These are phyloP conservation scores for Kazachstania sp. DNA, from an alignment of 1,139 yeast species.

Conservation along the genomic window DNA sequence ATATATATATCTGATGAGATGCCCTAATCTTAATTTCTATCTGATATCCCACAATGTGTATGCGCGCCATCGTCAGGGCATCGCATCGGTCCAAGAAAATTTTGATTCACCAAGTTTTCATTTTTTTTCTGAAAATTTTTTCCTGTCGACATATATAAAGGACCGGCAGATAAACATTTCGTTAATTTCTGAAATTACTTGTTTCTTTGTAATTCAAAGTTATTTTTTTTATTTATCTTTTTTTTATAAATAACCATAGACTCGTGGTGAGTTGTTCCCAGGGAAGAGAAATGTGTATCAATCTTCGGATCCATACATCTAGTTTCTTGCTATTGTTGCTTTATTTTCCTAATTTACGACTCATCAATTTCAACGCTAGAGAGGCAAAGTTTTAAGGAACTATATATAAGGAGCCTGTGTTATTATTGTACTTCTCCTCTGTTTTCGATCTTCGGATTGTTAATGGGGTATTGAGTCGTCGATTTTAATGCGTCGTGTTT, in stretches of 20 bases:
- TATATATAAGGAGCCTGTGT: slow-evolving; percentile 6
- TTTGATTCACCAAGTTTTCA: no score
- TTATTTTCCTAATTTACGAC: slow-evolving; percentile 29
- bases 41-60: no score
- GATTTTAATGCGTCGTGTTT: slow-evolving; percentile 7
- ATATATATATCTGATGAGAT: no score
- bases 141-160: background rate
- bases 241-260: slow-evolving; percentile 31
- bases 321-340: slow-evolving; percentile 30
- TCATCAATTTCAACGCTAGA: slow-evolving; percentile 63
- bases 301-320: slow-evolving; percentile 18
- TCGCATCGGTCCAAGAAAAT: no score
- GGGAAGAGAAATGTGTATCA: slow-evolving; percentile 23
- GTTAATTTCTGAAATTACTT: background rate
- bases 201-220: background rate
- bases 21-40: no score
- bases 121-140: no score
- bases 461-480: slow-evolving; percentile 48
- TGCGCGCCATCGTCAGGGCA: no score
- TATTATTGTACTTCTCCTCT: slow-evolving; percentile 28
- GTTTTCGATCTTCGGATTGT: slow-evolving; percentile 14
- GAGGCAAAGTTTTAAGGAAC: slow-evolving; percentile 39
- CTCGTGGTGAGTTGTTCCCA: slow-evolving; percentile 39
- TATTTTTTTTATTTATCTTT: slow-evolving; percentile 1
- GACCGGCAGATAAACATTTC: background rate